Percentiles rank a stretch among this genome's conserved stretches.
Conservation (phyloP, 495 filamentous ascomycete genomes). For the Penicillium crystallinum region DNA sequence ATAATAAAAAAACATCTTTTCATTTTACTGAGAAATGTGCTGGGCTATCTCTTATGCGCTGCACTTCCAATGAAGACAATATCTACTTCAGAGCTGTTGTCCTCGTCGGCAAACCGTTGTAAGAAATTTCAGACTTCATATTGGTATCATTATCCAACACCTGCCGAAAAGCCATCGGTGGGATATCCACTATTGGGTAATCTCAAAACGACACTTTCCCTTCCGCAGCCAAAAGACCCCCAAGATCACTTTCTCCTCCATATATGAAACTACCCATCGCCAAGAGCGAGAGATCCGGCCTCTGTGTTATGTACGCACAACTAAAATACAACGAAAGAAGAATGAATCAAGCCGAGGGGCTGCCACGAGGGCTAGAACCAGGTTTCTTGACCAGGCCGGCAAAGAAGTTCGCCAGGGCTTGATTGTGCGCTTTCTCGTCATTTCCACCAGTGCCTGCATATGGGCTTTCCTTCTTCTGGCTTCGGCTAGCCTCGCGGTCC, state of each 20-base stretch:
- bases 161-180: constrained; percentile 20
- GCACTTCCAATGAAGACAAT: too few species aligned
- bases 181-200: constrained; percentile 6
- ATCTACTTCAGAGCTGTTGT: too few species aligned
- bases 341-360: constrained; percentile 31
- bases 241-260: not conserved
- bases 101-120: not conserved
- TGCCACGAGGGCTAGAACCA: constrained; percentile 38
- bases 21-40: not conserved
- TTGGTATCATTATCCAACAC: constrained; percentile 34
- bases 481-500: constrained; percentile 53
- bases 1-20: constrained; percentile 1
- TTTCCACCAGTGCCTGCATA: constrained; percentile 40
- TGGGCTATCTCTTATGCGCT: too few species aligned
- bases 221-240: not conserved
- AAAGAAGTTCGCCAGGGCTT: constrained; percentile 65
- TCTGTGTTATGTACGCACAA: constrained; percentile 31
- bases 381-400: constrained; percentile 58
- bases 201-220: constrained; percentile 9
- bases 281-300: constrained; percentile 27
- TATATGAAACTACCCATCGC: constrained; percentile 25
- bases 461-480: constrained; percentile 39
- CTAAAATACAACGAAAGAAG: constrained; percentile 29
- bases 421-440: constrained; percentile 60
- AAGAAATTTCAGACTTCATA: constrained; percentile 17